These are phyloP conservation scores for Colletotrichum incanum DNA, from an alignment of 2,329 filamentous ascomycete genomes.

Conservation along the genomic window DNA sequence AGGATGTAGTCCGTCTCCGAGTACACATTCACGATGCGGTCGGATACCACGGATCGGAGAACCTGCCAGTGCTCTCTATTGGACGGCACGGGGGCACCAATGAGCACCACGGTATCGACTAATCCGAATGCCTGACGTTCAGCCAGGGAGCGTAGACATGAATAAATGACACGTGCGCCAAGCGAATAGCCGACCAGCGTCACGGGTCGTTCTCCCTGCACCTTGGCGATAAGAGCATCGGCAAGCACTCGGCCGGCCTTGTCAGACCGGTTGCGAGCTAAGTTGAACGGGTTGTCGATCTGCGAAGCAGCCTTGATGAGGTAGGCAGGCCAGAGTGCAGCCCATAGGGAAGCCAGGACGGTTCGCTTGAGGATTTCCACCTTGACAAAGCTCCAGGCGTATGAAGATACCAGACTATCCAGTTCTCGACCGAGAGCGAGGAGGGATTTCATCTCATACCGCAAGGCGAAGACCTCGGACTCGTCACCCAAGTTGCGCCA, in stretches of 20 bases:
- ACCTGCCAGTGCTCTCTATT: slow-evolving; percentile 81
- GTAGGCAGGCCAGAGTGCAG: slow-evolving; percentile 79
- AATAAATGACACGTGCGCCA: slow-evolving; percentile 86
- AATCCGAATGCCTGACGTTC: slow-evolving; percentile 86
- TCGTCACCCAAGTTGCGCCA: slow-evolving; percentile 83
- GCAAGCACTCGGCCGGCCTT: slow-evolving; percentile 87
- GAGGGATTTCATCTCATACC: slow-evolving; percentile 86
- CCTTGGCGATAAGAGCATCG: slow-evolving; percentile 85
- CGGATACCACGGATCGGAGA: slow-evolving; percentile 84
- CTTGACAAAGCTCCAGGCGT: slow-evolving; percentile 83
- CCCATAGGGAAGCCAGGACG: slow-evolving; percentile 77
- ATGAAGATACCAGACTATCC: slow-evolving; percentile 78
- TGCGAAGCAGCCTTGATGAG: slow-evolving; percentile 77
- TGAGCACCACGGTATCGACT: slow-evolving; percentile 85
- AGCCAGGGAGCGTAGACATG: slow-evolving; percentile 83
- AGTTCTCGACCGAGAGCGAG: slow-evolving; percentile 83
- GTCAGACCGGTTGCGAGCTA: slow-evolving; percentile 82
- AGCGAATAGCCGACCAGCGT: slow-evolving; percentile 87
- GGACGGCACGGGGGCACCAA: slow-evolving; percentile 85
- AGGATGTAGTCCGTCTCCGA: slow-evolving; percentile 91
- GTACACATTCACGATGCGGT: slow-evolving; percentile 89
- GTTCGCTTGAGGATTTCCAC: slow-evolving; percentile 82
- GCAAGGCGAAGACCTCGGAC: slow-evolving; percentile 86
- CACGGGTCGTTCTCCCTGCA: slow-evolving; percentile 86
- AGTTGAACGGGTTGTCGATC: slow-evolving; percentile 86